Evolutionary conservation across 441 rosid species (phyloP).

Genomic region (Arabidopsis hybrid): DNA sequence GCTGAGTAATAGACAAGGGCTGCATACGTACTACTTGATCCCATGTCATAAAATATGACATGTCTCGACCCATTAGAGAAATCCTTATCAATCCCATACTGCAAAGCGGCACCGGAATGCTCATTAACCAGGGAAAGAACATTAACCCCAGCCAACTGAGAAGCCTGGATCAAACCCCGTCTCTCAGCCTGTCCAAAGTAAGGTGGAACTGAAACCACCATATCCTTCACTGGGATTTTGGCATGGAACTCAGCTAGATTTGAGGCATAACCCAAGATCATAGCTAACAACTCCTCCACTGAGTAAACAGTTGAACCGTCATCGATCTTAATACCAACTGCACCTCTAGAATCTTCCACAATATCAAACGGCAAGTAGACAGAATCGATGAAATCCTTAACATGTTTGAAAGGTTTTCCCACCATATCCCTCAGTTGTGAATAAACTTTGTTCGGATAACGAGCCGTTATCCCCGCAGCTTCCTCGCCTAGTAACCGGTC

Average conservation of each 20-base stretch:
- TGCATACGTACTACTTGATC: conserved; percentile 88
- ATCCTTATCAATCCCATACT: conserved; percentile 96
- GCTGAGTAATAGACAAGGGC: conserved; percentile 89
- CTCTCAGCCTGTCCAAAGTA: conserved; percentile 97
- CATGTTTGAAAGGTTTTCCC: conserved; percentile 75
- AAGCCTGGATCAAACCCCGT: conserved; percentile 83
- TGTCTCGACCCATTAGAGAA: conserved; percentile 84
- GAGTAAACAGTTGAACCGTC: conserved; percentile 61
- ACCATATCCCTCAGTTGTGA: conserved; percentile 84
- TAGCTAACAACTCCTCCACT: conserved; percentile 87
- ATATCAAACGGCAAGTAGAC: conserved; percentile 73
- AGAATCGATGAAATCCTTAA: conserved; percentile 63
- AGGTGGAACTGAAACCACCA: conserved; percentile 84
- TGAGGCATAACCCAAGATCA: conserved; percentile 73
- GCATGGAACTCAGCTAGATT: conserved; percentile 86
- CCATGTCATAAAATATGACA: conserved; percentile 95
- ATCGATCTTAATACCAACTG: conserved; percentile 63
- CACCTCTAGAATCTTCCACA: conserved; percentile 83
- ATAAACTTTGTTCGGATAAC: conserved; percentile 80
- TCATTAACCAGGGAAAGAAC: conserved; percentile 82
- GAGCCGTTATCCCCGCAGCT: conserved; percentile 90
- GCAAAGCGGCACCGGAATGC: conserved; percentile 96
- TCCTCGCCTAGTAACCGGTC: conserved; percentile 86
- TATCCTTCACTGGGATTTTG: conserved; percentile 68
- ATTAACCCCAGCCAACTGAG: conserved; percentile 88